Conservation (phyloP, 768 basidiomycete species). For the Plicaturopsis crispa region DNA sequence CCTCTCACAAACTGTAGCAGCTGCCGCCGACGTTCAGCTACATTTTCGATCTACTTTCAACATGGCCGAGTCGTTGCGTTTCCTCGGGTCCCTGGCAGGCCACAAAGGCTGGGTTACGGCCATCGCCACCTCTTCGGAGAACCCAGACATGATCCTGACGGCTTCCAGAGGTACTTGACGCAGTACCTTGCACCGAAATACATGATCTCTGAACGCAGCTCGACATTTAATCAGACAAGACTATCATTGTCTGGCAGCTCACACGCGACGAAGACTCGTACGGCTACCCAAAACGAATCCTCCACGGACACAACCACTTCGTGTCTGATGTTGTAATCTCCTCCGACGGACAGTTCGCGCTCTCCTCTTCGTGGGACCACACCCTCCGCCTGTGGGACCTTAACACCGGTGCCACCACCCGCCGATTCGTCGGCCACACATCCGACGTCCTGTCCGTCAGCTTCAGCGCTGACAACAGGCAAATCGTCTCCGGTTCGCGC, state of each 20-base stretch:
- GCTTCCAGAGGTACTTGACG: constrained; percentile 81
- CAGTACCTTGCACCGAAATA: constrained; percentile 1
- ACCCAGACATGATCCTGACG: constrained; percentile 98
- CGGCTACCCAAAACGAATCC: constrained; percentile 95
- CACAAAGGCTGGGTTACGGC: constrained; percentile 99
- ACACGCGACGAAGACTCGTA: constrained; percentile 88
- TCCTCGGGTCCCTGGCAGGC: constrained; percentile 86
- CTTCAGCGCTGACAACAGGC: constrained; percentile 99
- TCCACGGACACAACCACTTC: constrained; percentile 99
- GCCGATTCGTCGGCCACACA: constrained; percentile 96
- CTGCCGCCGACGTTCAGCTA: no score
- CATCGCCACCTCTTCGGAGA: constrained; percentile 96
- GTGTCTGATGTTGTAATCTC: constrained; percentile 98
- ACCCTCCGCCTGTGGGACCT: constrained; percentile 99
- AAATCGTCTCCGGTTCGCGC: constrained; percentile 97
- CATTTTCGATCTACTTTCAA: no score
- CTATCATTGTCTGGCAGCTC: constrained; percentile 98
- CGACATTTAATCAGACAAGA: constrained; percentile 72
- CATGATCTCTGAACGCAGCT: constrained; percentile 14
- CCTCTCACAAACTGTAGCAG: no score
- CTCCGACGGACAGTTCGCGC: constrained; percentile 98
- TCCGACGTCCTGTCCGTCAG: constrained; percentile 98
- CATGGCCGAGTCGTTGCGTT: constrained; percentile 85
- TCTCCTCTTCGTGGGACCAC: constrained; percentile 99
- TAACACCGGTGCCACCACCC: constrained; percentile 93